Evolutionary conservation across 2,329 filamentous ascomycete species (phyloP).

Genomic region (Epichloe coenophiala): DNA sequence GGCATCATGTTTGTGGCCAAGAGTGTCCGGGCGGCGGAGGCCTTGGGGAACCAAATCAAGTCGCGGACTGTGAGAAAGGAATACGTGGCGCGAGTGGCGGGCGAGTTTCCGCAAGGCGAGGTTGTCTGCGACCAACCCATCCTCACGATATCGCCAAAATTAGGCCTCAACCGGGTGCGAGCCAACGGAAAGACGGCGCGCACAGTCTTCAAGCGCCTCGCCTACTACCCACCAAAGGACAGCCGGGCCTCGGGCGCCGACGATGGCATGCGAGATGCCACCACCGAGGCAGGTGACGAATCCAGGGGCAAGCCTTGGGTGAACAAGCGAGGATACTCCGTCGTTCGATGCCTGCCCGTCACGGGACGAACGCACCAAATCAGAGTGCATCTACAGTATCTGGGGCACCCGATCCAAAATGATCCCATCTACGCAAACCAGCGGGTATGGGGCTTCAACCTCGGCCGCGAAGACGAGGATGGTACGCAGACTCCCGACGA

Average conservation of each 20-base stretch:
- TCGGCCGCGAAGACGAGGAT: conserved; percentile 56
- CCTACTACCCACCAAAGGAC: conserved; percentile 62
- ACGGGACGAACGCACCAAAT: conserved; percentile 93
- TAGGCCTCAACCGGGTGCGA: conserved; percentile 86
- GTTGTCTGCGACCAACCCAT: conserved; percentile 90
- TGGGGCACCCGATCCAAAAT: conserved; percentile 91
- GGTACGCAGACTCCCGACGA: conserved; percentile 64
- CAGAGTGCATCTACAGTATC: conserved; percentile 83
- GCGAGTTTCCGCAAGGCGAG: conserved; percentile 82
- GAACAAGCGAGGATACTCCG: conserved; percentile 70
- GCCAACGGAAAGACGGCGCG: conserved; percentile 81
- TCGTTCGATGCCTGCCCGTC: conserved; percentile 84
- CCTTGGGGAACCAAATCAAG: conserved; percentile 62
- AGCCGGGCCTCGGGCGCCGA: conserved; percentile 9
- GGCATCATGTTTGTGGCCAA: conserved; percentile 98
- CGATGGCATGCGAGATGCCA: background rate
- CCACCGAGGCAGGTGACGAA: conserved; percentile 6
- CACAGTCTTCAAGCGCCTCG: conserved; percentile 82
- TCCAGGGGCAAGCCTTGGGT: conserved; percentile 25
- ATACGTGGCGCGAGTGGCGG: conserved; percentile 83
- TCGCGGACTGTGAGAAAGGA: conserved; percentile 82
- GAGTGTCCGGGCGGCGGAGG: conserved; percentile 63
- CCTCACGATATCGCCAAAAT: conserved; percentile 83
- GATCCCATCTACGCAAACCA: conserved; percentile 97
- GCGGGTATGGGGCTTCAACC: conserved; percentile 71